Evolutionary conservation across 2,329 filamentous ascomycete genomes (phyloP), one percentile per base, ranked within the genome.

Genomic region (Colletotrichum sp.): DNA sequence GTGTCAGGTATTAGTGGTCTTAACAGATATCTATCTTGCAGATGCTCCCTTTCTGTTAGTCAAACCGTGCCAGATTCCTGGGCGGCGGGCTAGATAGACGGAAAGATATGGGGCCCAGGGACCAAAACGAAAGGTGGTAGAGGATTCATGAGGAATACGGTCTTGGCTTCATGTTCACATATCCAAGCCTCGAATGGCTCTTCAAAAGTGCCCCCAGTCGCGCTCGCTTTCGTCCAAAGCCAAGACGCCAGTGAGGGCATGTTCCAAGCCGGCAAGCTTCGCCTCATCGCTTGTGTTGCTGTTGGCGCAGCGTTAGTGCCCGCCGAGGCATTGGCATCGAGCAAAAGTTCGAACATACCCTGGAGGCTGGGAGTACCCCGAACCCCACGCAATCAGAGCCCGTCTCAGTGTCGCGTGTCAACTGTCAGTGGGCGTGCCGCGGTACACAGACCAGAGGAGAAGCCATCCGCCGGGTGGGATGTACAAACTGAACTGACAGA

Each of bases 161-260:
- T 28, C 72, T 72, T 75, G 69, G 72, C 72, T 57, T 64, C 48
- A 57, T 66, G 26, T 71, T 18, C 21, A 24, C 10, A 3, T 21
- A 7, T 52, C 10, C 43, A 52, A 52, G 43, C 7, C 43, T 52
- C n/a, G n/a, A 52, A 52, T 72, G 24, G 63, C 39, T 52, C 34
- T 69, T 61, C 12, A 70, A 67, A 72, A 75, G 72, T 75, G 36
- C 73, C 69, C 55, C 59, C 30, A 5, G 30, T 28, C n/a, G n/a
- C 52, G 16, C 55, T 68, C 70, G 70, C 34, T 65, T 73, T 57
- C 63, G 43, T 63, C 55, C 13, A 59, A 16, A 57, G 70, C 74
- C 74, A 76, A 76, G 64, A 57, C 70, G 36, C 57, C 70, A 61
- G 74, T 43, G 57, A 71, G 34, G 55, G 64, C 74, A 74, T 69